Conservation (phyloP, 2,329 filamentous ascomycete genomes). For the Pseudogymnoascus destructans region DNA sequence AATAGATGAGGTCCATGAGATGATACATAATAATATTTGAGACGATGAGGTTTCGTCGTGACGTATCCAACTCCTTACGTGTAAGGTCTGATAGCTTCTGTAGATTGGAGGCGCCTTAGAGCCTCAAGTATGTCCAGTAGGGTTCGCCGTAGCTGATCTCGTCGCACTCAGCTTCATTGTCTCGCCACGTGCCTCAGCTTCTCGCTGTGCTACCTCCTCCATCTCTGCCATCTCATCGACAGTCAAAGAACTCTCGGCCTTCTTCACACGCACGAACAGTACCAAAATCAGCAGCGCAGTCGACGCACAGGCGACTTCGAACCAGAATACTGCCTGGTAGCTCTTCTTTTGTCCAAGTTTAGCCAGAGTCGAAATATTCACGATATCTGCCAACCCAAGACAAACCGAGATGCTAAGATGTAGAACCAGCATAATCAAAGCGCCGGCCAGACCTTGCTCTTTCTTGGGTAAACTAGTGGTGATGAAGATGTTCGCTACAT, state of each 20-base stretch:
- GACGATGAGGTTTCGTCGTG: not conserved
- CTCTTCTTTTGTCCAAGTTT: slow-evolving; percentile 34
- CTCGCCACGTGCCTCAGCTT: not conserved
- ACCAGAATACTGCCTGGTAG: slow-evolving; percentile 56
- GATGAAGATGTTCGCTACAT: slow-evolving; percentile 64
- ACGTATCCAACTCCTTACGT: not conserved
- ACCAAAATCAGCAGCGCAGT: slow-evolving; percentile 38
- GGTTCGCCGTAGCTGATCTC: not conserved
- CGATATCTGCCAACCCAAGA: slow-evolving; percentile 57
- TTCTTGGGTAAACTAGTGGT: slow-evolving; percentile 55
- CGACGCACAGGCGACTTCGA: slow-evolving; percentile 42
- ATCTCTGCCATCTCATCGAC: slow-evolving; percentile 37
- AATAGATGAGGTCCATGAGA: not conserved
- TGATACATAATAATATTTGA: not conserved
- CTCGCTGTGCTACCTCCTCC: slow-evolving; percentile 12
- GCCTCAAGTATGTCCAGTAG: not conserved
- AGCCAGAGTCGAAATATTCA: slow-evolving; percentile 31
- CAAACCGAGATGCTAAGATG: slow-evolving; percentile 62
- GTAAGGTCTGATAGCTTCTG: not conserved
- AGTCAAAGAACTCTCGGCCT: slow-evolving; percentile 43
- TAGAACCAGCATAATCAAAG: slow-evolving; percentile 55
- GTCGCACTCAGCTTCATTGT: not conserved
- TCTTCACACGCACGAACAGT: slow-evolving; percentile 38
- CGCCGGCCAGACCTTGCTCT: slow-evolving; percentile 59
- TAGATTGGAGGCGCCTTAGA: not conserved